Evolutionary conservation across 306 rosid genomes (phyloP), one percentile per base, ranked within the genome.

Genomic region (Dalbergia cultrata): DNA sequence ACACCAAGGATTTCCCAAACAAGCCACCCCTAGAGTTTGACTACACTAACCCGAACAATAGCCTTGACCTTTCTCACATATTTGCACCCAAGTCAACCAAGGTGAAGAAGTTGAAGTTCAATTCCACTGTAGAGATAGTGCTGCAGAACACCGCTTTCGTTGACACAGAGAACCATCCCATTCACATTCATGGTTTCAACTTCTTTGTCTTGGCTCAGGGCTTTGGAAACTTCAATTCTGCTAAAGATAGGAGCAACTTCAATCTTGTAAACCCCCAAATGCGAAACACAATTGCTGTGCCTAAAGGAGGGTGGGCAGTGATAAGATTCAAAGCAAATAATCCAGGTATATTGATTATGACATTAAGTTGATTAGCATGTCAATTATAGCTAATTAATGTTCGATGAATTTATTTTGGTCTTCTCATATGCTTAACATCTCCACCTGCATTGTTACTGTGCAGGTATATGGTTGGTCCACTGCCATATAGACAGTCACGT

Each of bases 291-390:
- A 58, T 88, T 16, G 87, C 80, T 9, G 89, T 90, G 33, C 90
- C 90, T 0, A 21, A 43, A 0, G 91, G 94, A 14, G 91, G 90
- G 1, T 90, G 89, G 93, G 90, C 82, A 3, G 74, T 50, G 3
- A 45, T 70, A 3, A 70, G 84, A 89, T 85, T 89, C 88, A 89
- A 74, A 86, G 92, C 85, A 21, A 8, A 60, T 3, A 76, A 62
- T 47, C 56, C 83, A n/a, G 76, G 76, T 71, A 26, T 26, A 26
- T 26, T 26, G 31, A 26, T 26, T 26, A 26, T 26, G 3, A 26
- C 31, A 26, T 26, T 26, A 26, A 26, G 31, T 26, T 26, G 31
- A 26, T 26, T 26, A 26, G 2, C 31, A 26, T 26, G 31, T 26
- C 31, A 26, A 26, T 0, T 26, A 26, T 26, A 26, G 2, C 31